Evolutionary conservation across 1,284 basidiomycete genomes (phyloP), one percentile per base, ranked within the genome.

Genomic region (Mycosarcoma maydis): DNA sequence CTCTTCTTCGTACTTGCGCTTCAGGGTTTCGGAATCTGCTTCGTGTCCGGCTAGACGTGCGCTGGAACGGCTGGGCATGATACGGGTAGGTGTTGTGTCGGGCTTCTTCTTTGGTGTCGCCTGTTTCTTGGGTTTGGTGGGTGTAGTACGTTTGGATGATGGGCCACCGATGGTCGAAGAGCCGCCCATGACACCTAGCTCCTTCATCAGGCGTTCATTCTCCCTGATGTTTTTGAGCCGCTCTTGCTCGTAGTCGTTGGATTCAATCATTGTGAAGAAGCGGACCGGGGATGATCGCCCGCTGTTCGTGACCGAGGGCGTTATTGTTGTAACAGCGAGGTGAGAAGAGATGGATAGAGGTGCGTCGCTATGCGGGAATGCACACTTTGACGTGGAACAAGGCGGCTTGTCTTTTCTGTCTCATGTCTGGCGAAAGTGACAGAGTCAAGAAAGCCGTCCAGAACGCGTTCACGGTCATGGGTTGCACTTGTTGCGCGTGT

Each of bases 141-240:
- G 53, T 1, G 52, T 44, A 19, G 58, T 10, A n/a, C 57, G 41
- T 49, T 61, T 68, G 23, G 65, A 58, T 13, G 61, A 44, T n/a
- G 48, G 58, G 0, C 36, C 58, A 11, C 72, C 75, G 20, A 71
- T 56, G 30, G 59, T 39, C 4, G 67, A 64, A 14, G 68, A 61
- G 6, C 77, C 76, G 9, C 66, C 68, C 27, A 66, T 57, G 34
- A 80, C 61, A 24, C 75, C 71, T 10, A 80, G 66, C 52, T 77
- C 77, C 19, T 72, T 68, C 54, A 80, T 67, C 27, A 80, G 66
- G 4, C 58, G 41, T 43, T 78, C 72, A 73, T 80, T 80, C 27
- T 75, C 66, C n/a, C 56, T 65, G 54, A 80, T 80, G 53, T 80
- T 80, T 32, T 55, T 69, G 36, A 75, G 74, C 14, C 78, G 61